Evolutionary conservation across 805 yeast genomes (phyloP).

Genomic region (Saccharomyces mikatae): DNA sequence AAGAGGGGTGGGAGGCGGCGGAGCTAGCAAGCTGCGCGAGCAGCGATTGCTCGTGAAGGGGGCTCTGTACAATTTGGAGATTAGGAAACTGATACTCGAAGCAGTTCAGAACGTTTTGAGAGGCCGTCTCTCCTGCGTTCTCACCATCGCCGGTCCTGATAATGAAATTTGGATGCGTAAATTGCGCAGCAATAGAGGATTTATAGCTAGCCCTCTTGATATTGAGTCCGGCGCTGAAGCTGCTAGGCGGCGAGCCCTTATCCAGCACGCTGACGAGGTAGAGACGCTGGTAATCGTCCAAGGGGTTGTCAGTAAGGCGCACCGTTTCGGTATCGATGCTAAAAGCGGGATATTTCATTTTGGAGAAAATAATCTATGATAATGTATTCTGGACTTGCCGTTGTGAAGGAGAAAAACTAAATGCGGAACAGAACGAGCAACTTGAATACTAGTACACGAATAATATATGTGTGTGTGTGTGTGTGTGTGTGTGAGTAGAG

Average conservation of each 20-base stretch:
- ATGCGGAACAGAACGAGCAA: not conserved
- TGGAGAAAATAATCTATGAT: not conserved
- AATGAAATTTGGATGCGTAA: constrained; percentile 6
- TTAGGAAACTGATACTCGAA: constrained; percentile 26
- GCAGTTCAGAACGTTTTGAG: constrained; percentile 14
- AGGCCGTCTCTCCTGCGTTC: not conserved
- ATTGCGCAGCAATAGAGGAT: constrained; percentile 16
- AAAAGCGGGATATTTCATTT: constrained; percentile 11
- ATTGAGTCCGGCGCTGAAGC: not conserved
- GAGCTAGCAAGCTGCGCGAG: constrained; percentile 2
- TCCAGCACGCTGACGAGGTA: constrained; percentile 16
- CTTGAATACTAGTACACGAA: not conserved
- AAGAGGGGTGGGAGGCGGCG: not conserved
- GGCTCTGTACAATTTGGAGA: constrained; percentile 4
- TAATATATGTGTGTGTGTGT: not conserved
- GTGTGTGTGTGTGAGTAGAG: not conserved
- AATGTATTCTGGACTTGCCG: not conserved
- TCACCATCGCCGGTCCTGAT: constrained; percentile 1
- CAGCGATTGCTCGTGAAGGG: not conserved
- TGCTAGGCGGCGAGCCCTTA: not conserved
- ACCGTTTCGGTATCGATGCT: constrained; percentile 11
- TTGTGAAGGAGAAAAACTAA: not conserved
- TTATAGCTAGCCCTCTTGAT: constrained; percentile 16
- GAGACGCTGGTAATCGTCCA: constrained; percentile 29
- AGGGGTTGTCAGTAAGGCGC: constrained; percentile 15